These are phyloP conservation scores for Cucumis sativus DNA, from an alignment of 306 rosid species.

Conservation along the genomic window DNA sequence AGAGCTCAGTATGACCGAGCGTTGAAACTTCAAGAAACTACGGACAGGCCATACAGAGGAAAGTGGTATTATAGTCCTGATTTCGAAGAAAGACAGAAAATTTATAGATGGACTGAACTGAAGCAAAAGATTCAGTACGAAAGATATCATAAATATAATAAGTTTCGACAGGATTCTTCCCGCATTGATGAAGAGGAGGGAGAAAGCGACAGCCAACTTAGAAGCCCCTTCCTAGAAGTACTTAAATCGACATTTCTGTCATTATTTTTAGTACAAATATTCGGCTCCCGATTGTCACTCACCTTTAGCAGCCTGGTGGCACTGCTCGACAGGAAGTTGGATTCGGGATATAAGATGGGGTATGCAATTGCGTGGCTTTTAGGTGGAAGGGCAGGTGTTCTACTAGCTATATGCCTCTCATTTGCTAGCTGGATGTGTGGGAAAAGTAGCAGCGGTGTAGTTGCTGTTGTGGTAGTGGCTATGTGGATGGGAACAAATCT, in stretches of 20 bases:
- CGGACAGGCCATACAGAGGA: constrained; percentile 24
- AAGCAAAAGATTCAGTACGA: constrained; percentile 39
- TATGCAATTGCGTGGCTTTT: constrained; percentile 68
- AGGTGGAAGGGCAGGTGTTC: constrained; percentile 72
- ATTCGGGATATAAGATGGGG: constrained; percentile 60
- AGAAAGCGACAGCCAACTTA: constrained; percentile 18
- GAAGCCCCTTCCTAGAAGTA: constrained; percentile 53
- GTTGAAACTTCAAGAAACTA: constrained; percentile 28
- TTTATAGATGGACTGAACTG: constrained; percentile 48
- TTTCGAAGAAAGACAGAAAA: constrained; percentile 36
- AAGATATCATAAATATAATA: constrained; percentile 29
- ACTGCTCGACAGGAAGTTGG: constrained; percentile 57
- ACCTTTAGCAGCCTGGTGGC: constrained; percentile 64
- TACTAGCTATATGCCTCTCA: constrained; percentile 63
- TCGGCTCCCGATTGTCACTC: constrained; percentile 57
- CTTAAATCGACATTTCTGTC: constrained; percentile 53
- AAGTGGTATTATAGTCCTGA: constrained; percentile 41
- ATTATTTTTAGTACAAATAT: constrained; percentile 41
- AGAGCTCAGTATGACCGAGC: constrained; percentile 51
- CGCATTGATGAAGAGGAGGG: constrained; percentile 32
- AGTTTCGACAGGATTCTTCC: constrained; percentile 22
- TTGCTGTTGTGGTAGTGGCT: constrained; percentile 61
- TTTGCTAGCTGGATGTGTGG: constrained; percentile 90
- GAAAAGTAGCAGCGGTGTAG: constrained; percentile 77
- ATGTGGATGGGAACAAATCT: constrained; percentile 76